A percentile compares a stretch with the other conserved stretches of the same genome.
These are phyloP conservation scores for Aureobasidium uvarum DNA, from an alignment of 2,329 filamentous ascomycete genomes.

Conservation along the genomic window DNA sequence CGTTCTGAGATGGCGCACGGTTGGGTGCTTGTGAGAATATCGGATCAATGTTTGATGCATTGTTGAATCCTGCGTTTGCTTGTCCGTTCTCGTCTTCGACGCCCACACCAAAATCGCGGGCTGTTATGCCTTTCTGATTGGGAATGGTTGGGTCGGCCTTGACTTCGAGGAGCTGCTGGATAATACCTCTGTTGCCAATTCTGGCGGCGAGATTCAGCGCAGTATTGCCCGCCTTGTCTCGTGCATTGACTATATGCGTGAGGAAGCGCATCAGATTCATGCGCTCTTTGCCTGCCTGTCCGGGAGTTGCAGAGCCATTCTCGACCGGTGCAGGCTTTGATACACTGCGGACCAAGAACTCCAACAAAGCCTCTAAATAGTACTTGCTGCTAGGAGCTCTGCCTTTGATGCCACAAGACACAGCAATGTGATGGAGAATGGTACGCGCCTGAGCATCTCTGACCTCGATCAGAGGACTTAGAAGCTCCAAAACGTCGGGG, in stretches of 20 bases:
- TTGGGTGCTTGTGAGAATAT: conserved; percentile 24
- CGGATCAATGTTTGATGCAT: conserved; percentile 29
- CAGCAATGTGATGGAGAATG: conserved; percentile 91
- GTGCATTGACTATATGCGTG: conserved; percentile 93
- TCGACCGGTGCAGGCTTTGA: conserved; percentile 34
- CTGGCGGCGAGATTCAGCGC: conserved; percentile 90
- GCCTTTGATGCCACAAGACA: conserved; percentile 93
- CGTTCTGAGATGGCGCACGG: conserved; percentile 13
- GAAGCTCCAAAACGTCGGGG: conserved; percentile 81
- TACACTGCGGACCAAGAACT: conserved; percentile 83
- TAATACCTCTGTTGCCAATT: conserved; percentile 90
- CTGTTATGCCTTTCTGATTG: conserved; percentile 83
- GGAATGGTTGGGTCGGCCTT: conserved; percentile 89
- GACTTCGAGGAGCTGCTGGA: conserved; percentile 93
- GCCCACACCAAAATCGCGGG: conserved; percentile 92
- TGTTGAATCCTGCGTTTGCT: conserved; percentile 32
- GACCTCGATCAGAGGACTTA: conserved; percentile 87
- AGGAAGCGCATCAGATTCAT: conserved; percentile 93
- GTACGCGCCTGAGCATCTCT: conserved; percentile 86
- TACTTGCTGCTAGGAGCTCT: conserved; percentile 89
- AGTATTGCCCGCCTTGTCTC: conserved; percentile 91
- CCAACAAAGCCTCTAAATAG: conserved; percentile 89
- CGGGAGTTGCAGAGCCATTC: conserved; percentile 27
- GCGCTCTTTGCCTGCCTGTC: conserved; percentile 50
- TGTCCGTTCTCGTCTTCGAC: conserved; percentile 54